Evolutionary conservation across 2,329 filamentous ascomycete species (phyloP).

Genomic region (Calonectria pauciramosa): DNA sequence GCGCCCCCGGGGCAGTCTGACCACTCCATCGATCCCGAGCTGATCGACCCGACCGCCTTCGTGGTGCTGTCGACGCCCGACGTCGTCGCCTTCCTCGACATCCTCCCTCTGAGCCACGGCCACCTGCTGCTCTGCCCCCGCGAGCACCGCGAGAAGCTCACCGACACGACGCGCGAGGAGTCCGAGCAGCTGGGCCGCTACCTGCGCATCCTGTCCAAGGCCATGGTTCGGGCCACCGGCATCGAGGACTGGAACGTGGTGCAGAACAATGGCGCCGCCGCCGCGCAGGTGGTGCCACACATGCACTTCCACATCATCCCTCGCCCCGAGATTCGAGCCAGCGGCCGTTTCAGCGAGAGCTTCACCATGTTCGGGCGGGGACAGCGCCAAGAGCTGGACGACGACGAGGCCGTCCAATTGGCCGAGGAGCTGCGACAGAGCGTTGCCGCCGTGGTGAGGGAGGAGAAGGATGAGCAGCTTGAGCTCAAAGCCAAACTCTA

Average conservation of each 20-base stretch:
- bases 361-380: constrained; percentile 90
- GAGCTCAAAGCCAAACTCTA: constrained; percentile 55
- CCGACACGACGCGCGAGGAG: constrained; percentile 75
- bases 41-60: constrained; percentile 64
- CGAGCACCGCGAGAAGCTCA: constrained; percentile 82
- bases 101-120: constrained; percentile 86
- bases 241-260: constrained; percentile 94
- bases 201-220: constrained; percentile 80
- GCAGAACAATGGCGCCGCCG: constrained; percentile 92
- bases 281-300: constrained; percentile 93
- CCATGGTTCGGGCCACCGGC: constrained; percentile 77
- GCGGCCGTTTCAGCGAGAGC: constrained; percentile 68
- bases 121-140: constrained; percentile 88
- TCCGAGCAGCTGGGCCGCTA: constrained; percentile 75
- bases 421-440: constrained; percentile 67
- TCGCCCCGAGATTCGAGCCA: constrained; percentile 75
- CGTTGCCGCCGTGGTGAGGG: constrained; percentile 62
- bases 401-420: constrained; percentile 76
- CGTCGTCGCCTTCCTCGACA: constrained; percentile 92
- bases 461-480: constrained; percentile 52
- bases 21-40: constrained; percentile 45
- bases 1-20: constrained; percentile 57
- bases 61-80: constrained; percentile 83
- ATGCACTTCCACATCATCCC: constrained; percentile 97
- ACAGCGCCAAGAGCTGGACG: constrained; percentile 79